Conservation (phyloP, 1,284 basidiomycete species). For the Peniophora sp. region DNA sequence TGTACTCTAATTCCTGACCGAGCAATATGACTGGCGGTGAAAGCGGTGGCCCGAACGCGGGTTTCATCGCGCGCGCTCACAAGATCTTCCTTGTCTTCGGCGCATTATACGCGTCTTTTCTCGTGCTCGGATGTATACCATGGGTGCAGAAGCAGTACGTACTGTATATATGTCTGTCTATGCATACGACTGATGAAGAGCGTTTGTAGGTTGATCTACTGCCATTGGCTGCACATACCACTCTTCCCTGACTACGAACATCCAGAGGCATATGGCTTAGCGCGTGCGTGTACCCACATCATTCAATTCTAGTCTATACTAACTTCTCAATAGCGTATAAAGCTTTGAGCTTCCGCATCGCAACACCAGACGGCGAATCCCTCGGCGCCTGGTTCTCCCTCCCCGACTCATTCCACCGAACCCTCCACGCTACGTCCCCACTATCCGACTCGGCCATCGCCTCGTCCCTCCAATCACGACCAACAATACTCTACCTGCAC, state of each 20-base stretch:
- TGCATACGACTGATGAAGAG: slow-evolving; percentile 2
- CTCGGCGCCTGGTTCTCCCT: slow-evolving; percentile 90
- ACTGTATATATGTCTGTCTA: slow-evolving; percentile 8
- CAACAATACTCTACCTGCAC: slow-evolving; percentile 84
- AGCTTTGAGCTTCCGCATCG: slow-evolving; percentile 63
- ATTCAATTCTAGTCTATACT: neutral
- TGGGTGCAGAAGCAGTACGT: slow-evolving; percentile 64
- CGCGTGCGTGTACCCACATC: slow-evolving; percentile 50
- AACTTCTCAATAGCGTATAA: no score
- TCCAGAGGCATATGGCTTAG: slow-evolving; percentile 75
- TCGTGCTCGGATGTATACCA: slow-evolving; percentile 53
- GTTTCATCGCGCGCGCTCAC: slow-evolving; percentile 25
- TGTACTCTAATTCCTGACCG: no score
- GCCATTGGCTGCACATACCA: slow-evolving; percentile 64
- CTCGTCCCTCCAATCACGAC: slow-evolving; percentile 38
- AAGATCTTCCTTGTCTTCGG: slow-evolving; percentile 35
- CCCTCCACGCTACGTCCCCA: slow-evolving; percentile 23
- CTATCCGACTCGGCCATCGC: slow-evolving; percentile 25
- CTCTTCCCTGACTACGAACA: slow-evolving; percentile 52
- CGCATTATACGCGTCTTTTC: slow-evolving; percentile 42
- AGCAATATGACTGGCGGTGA: no score
- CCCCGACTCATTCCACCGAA: slow-evolving; percentile 59
- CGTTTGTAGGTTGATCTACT: slow-evolving; percentile 43
- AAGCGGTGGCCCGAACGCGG: slow-evolving; percentile 5
- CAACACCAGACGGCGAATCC: slow-evolving; percentile 69